Evolutionary conservation across 1,284 basidiomycete genomes (phyloP).

Genomic region (Ustilago shanxiensis): DNA sequence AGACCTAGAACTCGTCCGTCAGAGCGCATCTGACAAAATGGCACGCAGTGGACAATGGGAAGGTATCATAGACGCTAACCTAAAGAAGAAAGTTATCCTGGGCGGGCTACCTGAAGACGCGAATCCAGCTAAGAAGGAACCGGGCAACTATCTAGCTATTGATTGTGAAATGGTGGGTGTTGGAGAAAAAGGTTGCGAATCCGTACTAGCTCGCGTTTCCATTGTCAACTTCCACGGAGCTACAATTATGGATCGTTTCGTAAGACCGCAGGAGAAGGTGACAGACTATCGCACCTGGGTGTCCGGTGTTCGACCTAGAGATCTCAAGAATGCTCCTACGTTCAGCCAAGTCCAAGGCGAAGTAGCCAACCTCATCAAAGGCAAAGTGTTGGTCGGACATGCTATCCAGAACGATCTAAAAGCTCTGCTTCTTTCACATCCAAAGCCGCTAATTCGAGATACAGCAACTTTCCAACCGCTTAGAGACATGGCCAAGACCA

Average conservation of each 20-base stretch:
- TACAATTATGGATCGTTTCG: conserved; percentile 85
- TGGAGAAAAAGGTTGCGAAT: conserved; percentile 83
- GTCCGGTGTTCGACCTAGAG: conserved; percentile 83
- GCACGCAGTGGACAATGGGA: conserved; percentile 54
- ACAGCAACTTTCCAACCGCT: conserved; percentile 78
- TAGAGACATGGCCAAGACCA: conserved; percentile 74
- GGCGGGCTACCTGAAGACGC: conserved; percentile 45
- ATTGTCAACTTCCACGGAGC: conserved; percentile 91
- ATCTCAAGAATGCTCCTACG: conserved; percentile 79
- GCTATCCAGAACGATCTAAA: conserved; percentile 92
- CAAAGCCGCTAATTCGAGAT: conserved; percentile 82
- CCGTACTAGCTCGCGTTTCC: conserved; percentile 88
- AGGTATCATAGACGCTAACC: conserved; percentile 47
- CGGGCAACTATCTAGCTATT: conserved; percentile 83
- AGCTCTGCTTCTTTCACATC: conserved; percentile 90
- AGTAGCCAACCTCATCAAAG: conserved; percentile 83
- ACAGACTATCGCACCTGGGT: conserved; percentile 94
- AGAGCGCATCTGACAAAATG: conserved; percentile 37
- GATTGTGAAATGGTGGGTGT: conserved; percentile 99
- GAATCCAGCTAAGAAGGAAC: conserved; percentile 62
- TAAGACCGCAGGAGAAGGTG: conserved; percentile 86
- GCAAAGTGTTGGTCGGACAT: conserved; percentile 89
- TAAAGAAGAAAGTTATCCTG: conserved; percentile 58
- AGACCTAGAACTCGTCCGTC: conserved; percentile 58
- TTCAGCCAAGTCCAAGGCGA: conserved; percentile 85